Evolutionary conservation across 2,329 filamentous ascomycete genomes (phyloP), one percentile per base, ranked within the genome.

Genomic region (Aspergillus piperis): DNA sequence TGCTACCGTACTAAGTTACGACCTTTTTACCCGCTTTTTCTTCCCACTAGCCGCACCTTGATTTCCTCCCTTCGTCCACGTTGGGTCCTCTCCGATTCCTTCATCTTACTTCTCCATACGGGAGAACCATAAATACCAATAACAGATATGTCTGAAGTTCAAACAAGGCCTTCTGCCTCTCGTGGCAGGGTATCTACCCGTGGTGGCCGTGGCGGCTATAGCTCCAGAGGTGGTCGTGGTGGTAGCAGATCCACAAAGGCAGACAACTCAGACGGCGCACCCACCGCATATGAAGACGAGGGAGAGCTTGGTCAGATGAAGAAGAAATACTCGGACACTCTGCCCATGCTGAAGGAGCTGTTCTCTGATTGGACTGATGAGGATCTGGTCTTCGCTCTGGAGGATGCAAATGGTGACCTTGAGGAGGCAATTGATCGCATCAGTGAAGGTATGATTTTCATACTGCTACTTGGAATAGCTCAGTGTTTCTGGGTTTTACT

Each of bases 331-430:
- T 86, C 90, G 72, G 82, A 82, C 72, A 91, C 94, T 81, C 86
- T 96, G 70, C 83, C 83, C 64, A 87, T 89, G 71, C 88, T 99
- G 76, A 92, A 91, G 81, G 93, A 96, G 77, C 88, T 98, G 81
- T 97, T 96, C 82, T 88, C 91, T 62, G 90, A 92, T 78, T 98
- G 94, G 95, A 94, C 92, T 70, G 91, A 96, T 73, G 91, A 93
- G 77, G 94, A 98, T 77, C 87, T 98, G 65, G 87, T 98, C 66
- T 95, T 95, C 76, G 93, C 93, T 64, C 84, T 99, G 62, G 88
- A 96, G 78, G 95, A 99, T 82, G 79, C 79, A 50, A 75, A 81
- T 61, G 80, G 80, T 63, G 78, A 81, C 64, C 73, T 82, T 39
- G 77, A 81, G 65, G 75, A 74, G 62, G 80, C 80, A 64, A 79